Evolutionary conservation across 1,284 basidiomycete genomes (phyloP), one percentile per base, ranked within the genome.

Genomic region (Ustilago shanxiensis): DNA sequence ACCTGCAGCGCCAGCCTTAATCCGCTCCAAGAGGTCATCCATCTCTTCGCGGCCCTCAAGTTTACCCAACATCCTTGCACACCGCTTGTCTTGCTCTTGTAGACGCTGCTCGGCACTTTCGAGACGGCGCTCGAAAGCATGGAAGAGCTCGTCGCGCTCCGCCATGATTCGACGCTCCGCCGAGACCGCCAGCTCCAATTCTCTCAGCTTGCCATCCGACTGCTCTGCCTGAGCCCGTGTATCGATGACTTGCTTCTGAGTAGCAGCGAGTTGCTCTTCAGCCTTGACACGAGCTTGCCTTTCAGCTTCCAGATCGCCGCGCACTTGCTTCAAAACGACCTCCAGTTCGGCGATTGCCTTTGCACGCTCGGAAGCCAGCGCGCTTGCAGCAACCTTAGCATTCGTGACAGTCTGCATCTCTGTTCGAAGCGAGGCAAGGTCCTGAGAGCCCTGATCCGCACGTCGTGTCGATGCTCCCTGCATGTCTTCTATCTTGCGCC

Each of bases 21-120:
- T 85, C 49, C 80, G 81, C 68, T 77, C 77, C 49, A 85, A 72
- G 33, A 85, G 63, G 51, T 83, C 80, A 70, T 85, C 84, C 82
- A 85, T 85, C 66, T 85, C 83, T 49, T 85, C 84, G 16, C 84
- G 80, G 11, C 84, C 84, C 37, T 85, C 84, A 37, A 64, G 70
- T 65, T 85, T 85, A 66, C 84, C 84, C 20, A 85, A 67, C 68
- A 85, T 72, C 29, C 74, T 71, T 45, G 80, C 80, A 47, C 83
- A 85, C 39, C 82, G 75, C 61, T 79, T 70, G 61, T 85, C 82
- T 49, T 82, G 78, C 47, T 79, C 79, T 47, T 83, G 75, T 37
- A 85, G 74, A n/a, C 79, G 74, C 63, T 57, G 62, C 49, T 82
- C 82, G 33, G 79, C 81, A 16, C 66, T 73, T 37, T 82, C 78